phyloP scores from a whole-genome alignment of 2,329 filamentous ascomycete species.

The Coniochaeta hoffmannii region DNA sequence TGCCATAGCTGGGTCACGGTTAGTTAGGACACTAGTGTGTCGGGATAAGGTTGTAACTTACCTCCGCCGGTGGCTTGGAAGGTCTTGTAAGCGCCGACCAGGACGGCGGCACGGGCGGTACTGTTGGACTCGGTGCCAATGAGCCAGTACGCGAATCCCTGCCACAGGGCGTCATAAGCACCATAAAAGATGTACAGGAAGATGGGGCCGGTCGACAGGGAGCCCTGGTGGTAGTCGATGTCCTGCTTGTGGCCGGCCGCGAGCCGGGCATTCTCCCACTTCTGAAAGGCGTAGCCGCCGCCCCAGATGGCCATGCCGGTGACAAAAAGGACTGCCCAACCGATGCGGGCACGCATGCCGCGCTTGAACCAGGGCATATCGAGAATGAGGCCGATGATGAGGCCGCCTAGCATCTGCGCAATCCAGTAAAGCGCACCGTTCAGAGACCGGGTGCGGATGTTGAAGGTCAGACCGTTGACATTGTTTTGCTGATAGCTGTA shows the following conservation, averaged over 20 bases:
- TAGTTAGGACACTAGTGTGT: not conserved
- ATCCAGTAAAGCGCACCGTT: slow-evolving; percentile 50
- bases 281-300: slow-evolving; percentile 59
- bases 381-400: slow-evolving; percentile 37
- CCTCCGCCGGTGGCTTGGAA: slow-evolving; percentile 26
- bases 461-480: slow-evolving; percentile 47
- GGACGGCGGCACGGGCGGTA: slow-evolving; percentile 29
- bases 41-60: not conserved
- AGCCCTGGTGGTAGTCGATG: slow-evolving; percentile 37
- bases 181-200: slow-evolving; percentile 67
- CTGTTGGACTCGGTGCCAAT: slow-evolving; percentile 37
- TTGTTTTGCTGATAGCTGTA: slow-evolving; percentile 50
- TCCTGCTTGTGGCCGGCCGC: slow-evolving; percentile 31
- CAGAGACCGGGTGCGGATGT: slow-evolving; percentile 46
- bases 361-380: slow-evolving; percentile 35
- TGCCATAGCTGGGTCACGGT: slow-evolving; percentile 34
- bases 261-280: slow-evolving; percentile 38
- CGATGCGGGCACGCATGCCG: slow-evolving; percentile 35
- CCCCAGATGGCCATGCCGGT: slow-evolving; percentile 48
- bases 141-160: slow-evolving; percentile 58
- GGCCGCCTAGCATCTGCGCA: slow-evolving; percentile 46
- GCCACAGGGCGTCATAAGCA: slow-evolving; percentile 60
- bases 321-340: slow-evolving; percentile 37
- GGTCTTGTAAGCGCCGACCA: slow-evolving; percentile 39
- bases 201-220: slow-evolving; percentile 53